A percentile compares a stretch with the other conserved stretches of the same genome.
These are phyloP conservation scores for Pyracantha coccinea DNA, from an alignment of 331 rosid species.

Conservation along the genomic window DNA sequence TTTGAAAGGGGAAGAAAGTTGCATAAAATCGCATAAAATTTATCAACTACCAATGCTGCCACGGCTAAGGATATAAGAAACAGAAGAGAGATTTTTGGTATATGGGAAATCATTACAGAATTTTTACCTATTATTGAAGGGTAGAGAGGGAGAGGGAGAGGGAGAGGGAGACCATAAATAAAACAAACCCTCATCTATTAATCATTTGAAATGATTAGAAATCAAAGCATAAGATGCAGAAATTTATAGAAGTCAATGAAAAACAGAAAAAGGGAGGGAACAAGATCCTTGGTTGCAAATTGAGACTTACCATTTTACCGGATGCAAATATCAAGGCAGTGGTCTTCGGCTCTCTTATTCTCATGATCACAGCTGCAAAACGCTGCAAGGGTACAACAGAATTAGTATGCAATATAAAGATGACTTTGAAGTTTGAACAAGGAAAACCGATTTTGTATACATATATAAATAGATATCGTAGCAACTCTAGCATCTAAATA, in stretches of 20 bases:
- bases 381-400: constrained; percentile 52
- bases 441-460: neutral
- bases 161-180: neutral
- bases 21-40: no score
- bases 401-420: neutral
- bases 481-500: neutral
- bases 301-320: constrained; percentile 73
- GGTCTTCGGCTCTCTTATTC: constrained; percentile 95
- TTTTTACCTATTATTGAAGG: neutral
- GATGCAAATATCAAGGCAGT: constrained; percentile 95
- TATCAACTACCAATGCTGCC: no score
- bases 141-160: neutral
- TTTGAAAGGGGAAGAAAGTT: neutral
- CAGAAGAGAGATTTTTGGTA: neutral
- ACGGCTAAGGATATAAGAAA: neutral
- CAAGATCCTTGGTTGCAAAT: neutral
- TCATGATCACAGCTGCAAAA: constrained; percentile 97
- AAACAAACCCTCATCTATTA: neutral
- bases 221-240: neutral
- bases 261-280: neutral
- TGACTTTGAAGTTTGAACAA: neutral
- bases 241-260: neutral
- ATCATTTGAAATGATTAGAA: neutral
- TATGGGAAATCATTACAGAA: neutral
- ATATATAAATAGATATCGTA: neutral